Conservation (phyloP, 139 green algal species). For the Chlorella sp. region DNA sequence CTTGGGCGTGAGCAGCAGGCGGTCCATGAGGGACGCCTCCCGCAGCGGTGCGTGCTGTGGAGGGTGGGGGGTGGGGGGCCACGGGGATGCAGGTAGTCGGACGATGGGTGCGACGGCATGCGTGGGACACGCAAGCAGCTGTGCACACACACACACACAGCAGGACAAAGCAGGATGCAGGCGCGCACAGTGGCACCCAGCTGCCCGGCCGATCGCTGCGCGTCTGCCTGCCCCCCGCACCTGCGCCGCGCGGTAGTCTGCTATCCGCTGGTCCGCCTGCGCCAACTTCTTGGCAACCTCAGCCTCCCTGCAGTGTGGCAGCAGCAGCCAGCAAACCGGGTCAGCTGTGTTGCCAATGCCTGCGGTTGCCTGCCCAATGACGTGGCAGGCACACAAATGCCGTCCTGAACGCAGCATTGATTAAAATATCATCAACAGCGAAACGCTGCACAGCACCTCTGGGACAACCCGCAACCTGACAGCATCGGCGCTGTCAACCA, state of each 20-base stretch:
- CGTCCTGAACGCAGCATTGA: neutral
- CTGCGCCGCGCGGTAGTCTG: conserved; percentile 41
- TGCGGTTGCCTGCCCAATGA: neutral
- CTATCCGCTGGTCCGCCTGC: conserved; percentile 41
- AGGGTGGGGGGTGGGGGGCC: neutral
- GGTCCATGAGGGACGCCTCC: conserved; percentile 39
- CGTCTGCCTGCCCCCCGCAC: neutral
- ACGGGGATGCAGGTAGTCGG: neutral
- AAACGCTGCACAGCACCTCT: too few species aligned
- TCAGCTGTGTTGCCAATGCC: neutral
- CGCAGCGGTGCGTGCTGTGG: neutral
- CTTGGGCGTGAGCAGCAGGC: conserved; percentile 38
- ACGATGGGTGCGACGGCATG: too few species aligned
- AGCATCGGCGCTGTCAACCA: neutral
- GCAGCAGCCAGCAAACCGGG: neutral
- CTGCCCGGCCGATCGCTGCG: too few species aligned
- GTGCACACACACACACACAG: too few species aligned
- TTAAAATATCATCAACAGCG: neutral
- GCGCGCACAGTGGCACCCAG: too few species aligned
- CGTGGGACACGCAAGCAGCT: too few species aligned
- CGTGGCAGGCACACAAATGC: neutral
- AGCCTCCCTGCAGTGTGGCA: conserved; percentile 34
- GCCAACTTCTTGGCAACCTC: conserved; percentile 46
- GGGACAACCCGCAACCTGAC: too few species aligned
- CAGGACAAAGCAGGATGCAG: neutral